A percentile compares a stretch with the other conserved stretches of the same genome.
phyloP scores from a whole-genome alignment of 2,329 filamentous ascomycete genomes.

The Dactylonectria estremocensis region DNA sequence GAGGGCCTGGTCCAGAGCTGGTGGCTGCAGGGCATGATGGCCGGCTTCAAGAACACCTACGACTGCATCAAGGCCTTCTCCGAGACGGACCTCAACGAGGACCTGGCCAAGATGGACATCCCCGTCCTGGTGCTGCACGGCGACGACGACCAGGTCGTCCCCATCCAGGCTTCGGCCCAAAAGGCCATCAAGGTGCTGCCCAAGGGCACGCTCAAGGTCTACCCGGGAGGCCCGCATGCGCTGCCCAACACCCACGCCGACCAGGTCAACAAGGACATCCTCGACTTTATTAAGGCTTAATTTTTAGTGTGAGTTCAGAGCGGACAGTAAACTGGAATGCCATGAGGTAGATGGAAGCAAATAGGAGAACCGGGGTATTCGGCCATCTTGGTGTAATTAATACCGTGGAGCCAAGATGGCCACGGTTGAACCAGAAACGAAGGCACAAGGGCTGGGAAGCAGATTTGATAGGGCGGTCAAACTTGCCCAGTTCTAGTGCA shows the following conservation, averaged over 20 bases:
- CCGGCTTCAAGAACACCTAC: constrained; percentile 56
- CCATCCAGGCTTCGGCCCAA: constrained; percentile 50
- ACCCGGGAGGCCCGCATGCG: constrained; percentile 56
- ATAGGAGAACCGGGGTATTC: background rate
- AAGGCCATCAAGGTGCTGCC: constrained; percentile 54
- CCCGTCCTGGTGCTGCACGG: constrained; percentile 59
- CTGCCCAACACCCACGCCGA: constrained; percentile 55
- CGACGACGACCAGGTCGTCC: constrained; percentile 59
- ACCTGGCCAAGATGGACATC: constrained; percentile 57
- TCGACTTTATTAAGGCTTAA: constrained; percentile 48
- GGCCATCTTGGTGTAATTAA: background rate
- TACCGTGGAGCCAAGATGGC: background rate
- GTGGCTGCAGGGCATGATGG: constrained; percentile 58
- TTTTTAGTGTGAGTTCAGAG: background rate
- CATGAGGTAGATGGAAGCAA: background rate
- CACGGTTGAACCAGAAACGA: background rate
- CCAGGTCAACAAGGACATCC: constrained; percentile 55
- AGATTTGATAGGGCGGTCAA: background rate
- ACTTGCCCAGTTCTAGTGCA: background rate
- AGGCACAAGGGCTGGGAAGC: background rate
- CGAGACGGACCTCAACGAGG: constrained; percentile 59
- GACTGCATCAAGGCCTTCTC: constrained; percentile 58
- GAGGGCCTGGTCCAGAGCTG: constrained; percentile 57
- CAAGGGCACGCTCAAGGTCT: constrained; percentile 57
- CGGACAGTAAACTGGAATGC: too few species aligned